Conservation (phyloP, 2,329 filamentous ascomycete genomes). For the Neofusicoccum ribis region DNA sequence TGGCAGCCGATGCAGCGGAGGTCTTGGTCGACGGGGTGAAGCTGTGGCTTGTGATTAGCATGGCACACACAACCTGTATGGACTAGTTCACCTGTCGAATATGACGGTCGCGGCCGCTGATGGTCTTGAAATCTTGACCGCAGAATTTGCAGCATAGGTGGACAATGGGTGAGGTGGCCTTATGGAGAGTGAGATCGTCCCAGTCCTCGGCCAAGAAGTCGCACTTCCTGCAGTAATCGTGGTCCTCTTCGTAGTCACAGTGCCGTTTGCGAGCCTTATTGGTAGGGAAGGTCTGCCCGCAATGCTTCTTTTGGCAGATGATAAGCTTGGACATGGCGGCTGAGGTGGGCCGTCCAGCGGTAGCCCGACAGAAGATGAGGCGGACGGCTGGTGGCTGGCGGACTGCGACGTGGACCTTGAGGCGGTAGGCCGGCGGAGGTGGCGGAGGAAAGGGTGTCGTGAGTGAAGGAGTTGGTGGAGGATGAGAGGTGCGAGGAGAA, state of each 20-base stretch:
- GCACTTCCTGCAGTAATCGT: conserved; percentile 50
- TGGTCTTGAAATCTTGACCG: conserved; percentile 56
- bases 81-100: conserved; percentile 47
- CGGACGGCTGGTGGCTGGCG: not conserved
- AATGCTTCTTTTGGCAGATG: conserved; percentile 48
- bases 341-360: not conserved
- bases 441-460: too few species aligned
- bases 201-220: conserved; percentile 47
- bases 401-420: too few species aligned
- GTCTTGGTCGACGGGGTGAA: conserved; percentile 51
- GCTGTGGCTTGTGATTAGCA: conserved; percentile 34
- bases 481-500: too few species aligned
- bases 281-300: conserved; percentile 47
- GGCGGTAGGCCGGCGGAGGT: too few species aligned
- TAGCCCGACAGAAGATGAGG: not conserved
- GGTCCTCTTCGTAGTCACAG: conserved; percentile 47
- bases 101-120: conserved; percentile 53
- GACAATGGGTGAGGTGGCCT: conserved; percentile 39
- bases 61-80: not conserved
- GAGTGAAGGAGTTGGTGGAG: too few species aligned
- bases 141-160: conserved; percentile 60
- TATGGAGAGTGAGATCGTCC: conserved; percentile 50
- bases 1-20: conserved; percentile 56
- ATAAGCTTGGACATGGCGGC: not conserved
- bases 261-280: conserved; percentile 51